These are phyloP conservation scores for Pachysolen tannophilus DNA, from an alignment of 805 yeast species.

Conservation along the genomic window DNA sequence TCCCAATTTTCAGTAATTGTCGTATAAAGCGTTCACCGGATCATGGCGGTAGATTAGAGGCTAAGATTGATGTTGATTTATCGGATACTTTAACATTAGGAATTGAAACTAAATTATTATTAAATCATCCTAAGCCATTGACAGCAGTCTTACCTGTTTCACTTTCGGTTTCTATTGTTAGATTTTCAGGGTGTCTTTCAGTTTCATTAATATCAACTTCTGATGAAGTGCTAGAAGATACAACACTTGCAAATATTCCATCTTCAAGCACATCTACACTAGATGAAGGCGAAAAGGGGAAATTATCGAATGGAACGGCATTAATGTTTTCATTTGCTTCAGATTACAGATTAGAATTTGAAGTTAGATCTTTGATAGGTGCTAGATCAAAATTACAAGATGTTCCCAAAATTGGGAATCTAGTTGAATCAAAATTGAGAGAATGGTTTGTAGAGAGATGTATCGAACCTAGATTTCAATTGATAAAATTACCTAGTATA, in stretches of 20 bases:
- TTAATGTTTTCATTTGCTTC: constrained; percentile 87
- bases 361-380: constrained; percentile 84
- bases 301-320: constrained; percentile 47
- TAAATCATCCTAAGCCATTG: constrained; percentile 76
- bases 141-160: constrained; percentile 85
- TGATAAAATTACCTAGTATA: constrained; percentile 73
- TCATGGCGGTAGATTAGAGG: constrained; percentile 55
- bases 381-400: constrained; percentile 87
- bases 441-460: constrained; percentile 91
- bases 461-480: constrained; percentile 89
- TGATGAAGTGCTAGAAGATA: constrained; percentile 22
- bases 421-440: constrained; percentile 74
- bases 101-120: constrained; percentile 66
- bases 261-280: constrained; percentile 16
- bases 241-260: constrained; percentile 4
- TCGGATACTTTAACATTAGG: constrained; percentile 84
- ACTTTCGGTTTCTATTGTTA: constrained; percentile 76
- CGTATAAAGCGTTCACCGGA: constrained; percentile 58
- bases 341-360: constrained; percentile 83
- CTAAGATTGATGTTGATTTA: constrained; percentile 84
- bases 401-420: constrained; percentile 81
- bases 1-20: constrained; percentile 92
- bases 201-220: constrained; percentile 54
- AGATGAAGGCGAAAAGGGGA: constrained; percentile 13
- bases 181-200: constrained; percentile 85